Evolutionary conservation across 1,139 yeast species (phyloP), one percentile per base, ranked within the genome.

Genomic region (Chernovozyma sophiae-reginae): DNA sequence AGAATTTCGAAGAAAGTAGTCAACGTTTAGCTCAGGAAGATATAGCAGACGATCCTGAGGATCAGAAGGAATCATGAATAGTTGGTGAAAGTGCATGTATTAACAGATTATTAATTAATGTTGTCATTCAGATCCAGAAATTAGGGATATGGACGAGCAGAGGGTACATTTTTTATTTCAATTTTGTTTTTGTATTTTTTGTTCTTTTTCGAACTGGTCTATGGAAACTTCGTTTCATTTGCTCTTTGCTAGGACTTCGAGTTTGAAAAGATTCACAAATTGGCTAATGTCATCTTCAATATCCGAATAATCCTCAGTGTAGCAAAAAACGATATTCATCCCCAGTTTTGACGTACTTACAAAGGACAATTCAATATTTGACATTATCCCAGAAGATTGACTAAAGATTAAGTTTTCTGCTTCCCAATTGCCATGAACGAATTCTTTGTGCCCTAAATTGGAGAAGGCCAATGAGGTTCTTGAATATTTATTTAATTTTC

Each of bases 381-480:
- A 36, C 5, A 43, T 37, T 4, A 45, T 34, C 1, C 66, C 65
- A 24, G 48, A 43, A 32, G 52, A 51, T 45, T 58, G 66, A 33
- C 55, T 47, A 35, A 63, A 63, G 41, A 51, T 42, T 20, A 58
- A 37, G 32, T 60, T 52, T 18, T 47, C 45, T 5, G 49, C 46
- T 25, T 44, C 29, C 53, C 56, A 49, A 17, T 42, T 43, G 4
- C 49, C 49, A 4, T 34, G 25, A 2, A 27, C n/a, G 17, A 40
- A 32, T 3, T 41, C 37, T 5, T 36, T 36, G 25, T 32, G 35
- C 3, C 68, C 68, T 17, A 62, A 34, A 38, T 63, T 63, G 3
- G 68, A 61, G 2, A 58, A 35, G 41, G 53, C 64, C 19, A 60
- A 36, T 7, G 58, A 51, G 14, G 36, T 25, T 22, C 47, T 30